These are phyloP conservation scores for Apiotrichum porosum DNA, from an alignment of 1,284 basidiomycete species.

Conservation along the genomic window DNA sequence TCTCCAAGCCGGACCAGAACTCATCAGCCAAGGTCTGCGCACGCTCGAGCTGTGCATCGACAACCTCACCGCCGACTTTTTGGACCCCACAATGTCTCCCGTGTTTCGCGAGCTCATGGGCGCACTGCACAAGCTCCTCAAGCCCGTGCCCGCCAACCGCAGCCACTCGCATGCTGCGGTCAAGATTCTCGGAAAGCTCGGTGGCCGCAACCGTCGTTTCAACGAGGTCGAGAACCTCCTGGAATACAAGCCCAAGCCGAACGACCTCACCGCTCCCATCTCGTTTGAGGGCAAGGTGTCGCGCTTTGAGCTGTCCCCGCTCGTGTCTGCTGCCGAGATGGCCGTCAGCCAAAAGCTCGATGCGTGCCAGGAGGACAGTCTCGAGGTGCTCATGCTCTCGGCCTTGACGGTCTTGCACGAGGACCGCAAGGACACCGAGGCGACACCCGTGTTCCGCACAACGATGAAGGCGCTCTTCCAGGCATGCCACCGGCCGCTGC, in stretches of 20 bases:
- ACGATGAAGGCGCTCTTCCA: constrained; percentile 38
- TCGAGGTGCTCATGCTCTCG: constrained; percentile 70
- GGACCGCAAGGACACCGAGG: constrained; percentile 33
- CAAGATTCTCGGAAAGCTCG: constrained; percentile 94
- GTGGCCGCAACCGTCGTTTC: constrained; percentile 86
- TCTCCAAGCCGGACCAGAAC: constrained; percentile 77
- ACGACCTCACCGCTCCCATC: constrained; percentile 64
- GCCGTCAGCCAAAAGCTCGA: constrained; percentile 61
- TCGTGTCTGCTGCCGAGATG: constrained; percentile 66
- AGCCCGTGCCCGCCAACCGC: constrained; percentile 85
- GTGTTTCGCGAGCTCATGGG: constrained; percentile 93
- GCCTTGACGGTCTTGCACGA: constrained; percentile 70
- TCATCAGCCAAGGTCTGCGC: constrained; percentile 91
- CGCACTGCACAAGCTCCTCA: constrained; percentile 83
- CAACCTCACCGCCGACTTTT: constrained; percentile 96
- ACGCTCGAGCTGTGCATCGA: constrained; percentile 99
- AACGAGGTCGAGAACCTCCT: constrained; percentile 76
- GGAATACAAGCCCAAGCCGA: constrained; percentile 64
- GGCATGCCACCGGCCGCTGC: constrained; percentile 26
- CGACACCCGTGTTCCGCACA: constrained; percentile 32
- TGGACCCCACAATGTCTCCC: constrained; percentile 92
- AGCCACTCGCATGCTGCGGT: constrained; percentile 92
- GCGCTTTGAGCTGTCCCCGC: constrained; percentile 65
- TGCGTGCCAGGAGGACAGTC: constrained; percentile 68
- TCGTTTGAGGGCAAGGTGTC: constrained; percentile 69